Percentiles rank a stretch among this genome's conserved stretches.
These are phyloP conservation scores for Gaultheria prostrata DNA, from an alignment of 148 eudicot genomes.

Conservation along the genomic window DNA sequence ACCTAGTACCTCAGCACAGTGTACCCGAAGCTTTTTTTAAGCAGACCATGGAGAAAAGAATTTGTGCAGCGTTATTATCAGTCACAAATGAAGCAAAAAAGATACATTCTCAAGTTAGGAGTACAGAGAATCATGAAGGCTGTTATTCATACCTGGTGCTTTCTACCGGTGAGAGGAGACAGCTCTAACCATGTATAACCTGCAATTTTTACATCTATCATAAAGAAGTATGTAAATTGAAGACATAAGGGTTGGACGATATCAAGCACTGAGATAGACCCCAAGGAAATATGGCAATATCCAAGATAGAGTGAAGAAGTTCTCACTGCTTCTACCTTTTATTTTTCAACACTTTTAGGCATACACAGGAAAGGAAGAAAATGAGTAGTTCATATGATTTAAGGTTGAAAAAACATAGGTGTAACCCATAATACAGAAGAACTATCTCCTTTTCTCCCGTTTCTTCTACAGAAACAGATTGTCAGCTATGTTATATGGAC, in stretches of 20 bases:
- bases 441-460: background rate
- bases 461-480: background rate
- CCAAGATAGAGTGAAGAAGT: background rate
- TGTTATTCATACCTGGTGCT: constrained; percentile 71
- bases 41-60: constrained; percentile 4
- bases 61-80: background rate
- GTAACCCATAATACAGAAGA: background rate
- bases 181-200: constrained; percentile 91
- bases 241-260: background rate
- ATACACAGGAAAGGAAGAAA: background rate
- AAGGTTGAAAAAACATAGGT: background rate
- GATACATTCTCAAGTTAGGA: background rate
- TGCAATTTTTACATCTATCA: constrained; percentile 31
- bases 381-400: background rate
- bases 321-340: background rate
- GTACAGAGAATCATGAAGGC: background rate
- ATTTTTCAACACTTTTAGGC: background rate
- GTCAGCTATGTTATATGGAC: background rate
- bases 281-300: background rate
- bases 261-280: background rate
- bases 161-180: constrained; percentile 85
- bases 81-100: background rate
- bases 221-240: background rate
- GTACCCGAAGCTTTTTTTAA: constrained; percentile 73
- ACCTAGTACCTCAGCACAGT: constrained; percentile 91